A percentile compares a stretch with the other conserved stretches of the same genome.
These are phyloP conservation scores for Monascus ruber DNA, from an alignment of 2,329 filamentous ascomycete species.

Conservation along the genomic window DNA sequence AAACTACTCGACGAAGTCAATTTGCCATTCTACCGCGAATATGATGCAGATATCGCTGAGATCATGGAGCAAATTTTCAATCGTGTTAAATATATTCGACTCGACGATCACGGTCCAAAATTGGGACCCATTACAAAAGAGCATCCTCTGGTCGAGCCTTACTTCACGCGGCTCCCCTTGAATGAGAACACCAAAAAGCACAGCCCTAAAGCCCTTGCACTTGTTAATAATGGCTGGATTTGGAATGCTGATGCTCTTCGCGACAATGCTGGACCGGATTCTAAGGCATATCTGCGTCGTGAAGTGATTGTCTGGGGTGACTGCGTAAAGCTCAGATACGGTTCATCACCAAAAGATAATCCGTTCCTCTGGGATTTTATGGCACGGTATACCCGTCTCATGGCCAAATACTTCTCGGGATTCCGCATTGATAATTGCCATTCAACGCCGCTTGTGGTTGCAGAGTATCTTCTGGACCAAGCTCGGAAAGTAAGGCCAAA, in stretches of 20 bases:
- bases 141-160: constrained; percentile 80
- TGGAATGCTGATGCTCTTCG: constrained; percentile 93
- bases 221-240: constrained; percentile 97
- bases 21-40: constrained; percentile 80
- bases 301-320: constrained; percentile 98
- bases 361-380: constrained; percentile 95
- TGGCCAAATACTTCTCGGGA: constrained; percentile 90
- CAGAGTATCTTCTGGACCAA: constrained; percentile 87
- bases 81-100: constrained; percentile 82
- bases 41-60: constrained; percentile 68
- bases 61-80: constrained; percentile 89
- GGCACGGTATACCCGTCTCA: constrained; percentile 78
- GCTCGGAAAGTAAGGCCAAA: constrained; percentile 81
- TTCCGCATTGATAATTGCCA: constrained; percentile 98
- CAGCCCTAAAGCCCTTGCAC: constrained; percentile 60
- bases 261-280: constrained; percentile 84
- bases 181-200: constrained; percentile 71
- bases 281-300: constrained; percentile 83
- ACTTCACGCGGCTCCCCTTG: constrained; percentile 79
- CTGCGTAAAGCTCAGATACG: constrained; percentile 93
- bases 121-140: constrained; percentile 64
- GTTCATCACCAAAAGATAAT: constrained; percentile 65
- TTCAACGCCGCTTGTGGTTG: constrained; percentile 87
- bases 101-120: constrained; percentile 88
- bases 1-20: constrained; percentile 74